Percentiles rank a stretch among this genome's conserved stretches.
Conservation (phyloP, 345 rosid genomes). For the Salix brachista region DNA sequence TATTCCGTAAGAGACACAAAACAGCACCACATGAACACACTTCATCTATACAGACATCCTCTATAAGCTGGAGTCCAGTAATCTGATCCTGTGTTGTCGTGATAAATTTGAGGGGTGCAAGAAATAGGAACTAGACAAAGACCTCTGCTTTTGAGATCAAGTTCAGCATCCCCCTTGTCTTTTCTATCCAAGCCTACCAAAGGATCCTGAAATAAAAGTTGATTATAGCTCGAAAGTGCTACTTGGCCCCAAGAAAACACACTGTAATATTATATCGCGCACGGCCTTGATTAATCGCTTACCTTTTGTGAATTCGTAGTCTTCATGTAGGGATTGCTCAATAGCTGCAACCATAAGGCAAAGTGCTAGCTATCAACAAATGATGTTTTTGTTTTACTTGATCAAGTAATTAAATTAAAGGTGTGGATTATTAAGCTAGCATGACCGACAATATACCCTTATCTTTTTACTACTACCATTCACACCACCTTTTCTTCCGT, state of each 20-base stretch:
- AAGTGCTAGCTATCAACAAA: not conserved
- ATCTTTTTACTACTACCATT: not conserved
- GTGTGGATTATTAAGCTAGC: not conserved
- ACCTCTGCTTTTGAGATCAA: constrained; percentile 69
- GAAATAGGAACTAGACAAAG: constrained; percentile 79
- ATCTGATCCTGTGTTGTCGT: constrained; percentile 67
- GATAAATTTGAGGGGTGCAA: constrained; percentile 54
- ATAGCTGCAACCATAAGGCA: constrained; percentile 40
- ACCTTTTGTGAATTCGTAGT: constrained; percentile 52
- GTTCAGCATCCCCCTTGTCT: constrained; percentile 45
- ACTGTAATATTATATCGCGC: not conserved
- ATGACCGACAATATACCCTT: not conserved
- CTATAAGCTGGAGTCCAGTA: constrained; percentile 80
- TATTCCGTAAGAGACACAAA: not conserved
- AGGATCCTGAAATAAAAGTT: constrained; percentile 45
- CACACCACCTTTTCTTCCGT: not conserved
- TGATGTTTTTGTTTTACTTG: not conserved
- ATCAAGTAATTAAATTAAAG: not conserved
- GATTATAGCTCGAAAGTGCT: not conserved
- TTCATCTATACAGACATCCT: constrained; percentile 64
- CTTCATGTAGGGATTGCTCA: constrained; percentile 81
- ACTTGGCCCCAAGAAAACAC: not conserved
- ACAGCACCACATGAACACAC: not conserved
- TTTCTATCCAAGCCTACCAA: constrained; percentile 68
- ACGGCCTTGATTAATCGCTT: not conserved